Conservation (phyloP, 208 protist genomes). For the Acanthamoeba comandoni region DNA sequence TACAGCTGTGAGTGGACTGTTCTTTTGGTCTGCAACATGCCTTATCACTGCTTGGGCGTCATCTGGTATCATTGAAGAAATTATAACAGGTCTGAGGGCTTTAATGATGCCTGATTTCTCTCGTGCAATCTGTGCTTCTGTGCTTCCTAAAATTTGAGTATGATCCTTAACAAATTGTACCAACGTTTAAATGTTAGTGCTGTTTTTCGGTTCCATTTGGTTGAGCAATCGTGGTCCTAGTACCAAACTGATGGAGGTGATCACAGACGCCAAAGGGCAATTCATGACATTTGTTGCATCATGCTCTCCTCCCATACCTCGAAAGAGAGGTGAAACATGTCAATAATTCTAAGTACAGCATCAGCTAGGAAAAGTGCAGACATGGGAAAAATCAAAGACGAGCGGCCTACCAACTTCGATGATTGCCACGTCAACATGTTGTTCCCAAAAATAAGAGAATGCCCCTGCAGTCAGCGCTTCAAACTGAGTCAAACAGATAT, state of each 20-base stretch:
- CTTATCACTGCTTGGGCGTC: background rate
- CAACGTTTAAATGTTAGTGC: too few relatives aligned
- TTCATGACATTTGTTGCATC: conserved; percentile 46
- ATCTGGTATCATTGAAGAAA: background rate
- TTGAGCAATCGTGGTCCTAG: too few relatives aligned
- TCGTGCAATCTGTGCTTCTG: background rate
- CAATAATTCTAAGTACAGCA: too few relatives aligned
- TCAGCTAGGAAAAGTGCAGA: background rate
- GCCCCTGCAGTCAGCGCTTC: conserved; percentile 40
- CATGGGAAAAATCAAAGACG: background rate
- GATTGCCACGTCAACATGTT: conserved; percentile 10
- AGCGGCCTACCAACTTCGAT: conserved; percentile 27
- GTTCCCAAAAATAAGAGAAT: background rate
- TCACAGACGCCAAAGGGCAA: background rate
- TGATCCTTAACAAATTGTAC: background rate
- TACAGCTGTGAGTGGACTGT: too few relatives aligned
- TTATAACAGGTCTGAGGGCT: background rate
- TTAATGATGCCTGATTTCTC: conserved; percentile 25
- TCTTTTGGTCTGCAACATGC: too few relatives aligned
- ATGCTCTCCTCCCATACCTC: conserved; percentile 13
- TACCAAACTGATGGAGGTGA: conserved; percentile 20
- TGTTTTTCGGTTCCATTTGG: too few relatives aligned
- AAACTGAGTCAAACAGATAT: background rate
- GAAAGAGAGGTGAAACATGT: too few relatives aligned
- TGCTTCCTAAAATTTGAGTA: background rate